A percentile compares a stretch with the other conserved stretches of the same genome.
These are phyloP conservation scores for Teratosphaeria nubilosa DNA, from an alignment of 2,329 filamentous ascomycete genomes.

Conservation along the genomic window DNA sequence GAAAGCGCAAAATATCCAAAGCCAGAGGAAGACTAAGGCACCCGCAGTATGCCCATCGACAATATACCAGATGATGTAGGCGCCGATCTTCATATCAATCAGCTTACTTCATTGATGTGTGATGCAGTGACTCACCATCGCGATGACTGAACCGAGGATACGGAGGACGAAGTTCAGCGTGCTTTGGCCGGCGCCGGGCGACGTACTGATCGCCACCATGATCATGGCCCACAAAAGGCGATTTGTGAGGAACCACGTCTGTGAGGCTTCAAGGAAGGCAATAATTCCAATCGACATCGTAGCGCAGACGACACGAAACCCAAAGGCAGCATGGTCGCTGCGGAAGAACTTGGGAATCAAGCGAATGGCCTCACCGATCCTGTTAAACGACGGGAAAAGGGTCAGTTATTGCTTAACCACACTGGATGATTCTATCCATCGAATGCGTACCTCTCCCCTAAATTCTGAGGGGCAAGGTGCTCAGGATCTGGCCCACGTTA, in stretches of 20 bases:
- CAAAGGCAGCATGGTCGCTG: slow-evolving; percentile 57
- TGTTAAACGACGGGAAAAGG: too few relatives aligned
- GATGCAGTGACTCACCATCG: slow-evolving; percentile 47
- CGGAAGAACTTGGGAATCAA: slow-evolving; percentile 49
- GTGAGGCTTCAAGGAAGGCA: slow-evolving; percentile 52
- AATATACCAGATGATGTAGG: slow-evolving; percentile 68
- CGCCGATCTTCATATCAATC: slow-evolving; percentile 33
- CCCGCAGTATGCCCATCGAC: slow-evolving; percentile 52
- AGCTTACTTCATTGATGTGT: background rate
- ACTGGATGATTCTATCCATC: too few relatives aligned
- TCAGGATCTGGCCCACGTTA: slow-evolving; percentile 52
- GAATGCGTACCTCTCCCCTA: slow-evolving; percentile 37
- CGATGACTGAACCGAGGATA: slow-evolving; percentile 53
- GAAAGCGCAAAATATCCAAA: slow-evolving; percentile 51
- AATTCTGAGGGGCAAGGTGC: slow-evolving; percentile 55
- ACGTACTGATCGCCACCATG: slow-evolving; percentile 61
- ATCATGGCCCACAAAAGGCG: slow-evolving; percentile 69
- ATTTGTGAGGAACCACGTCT: slow-evolving; percentile 58
- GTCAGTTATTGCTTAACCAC: too few relatives aligned
- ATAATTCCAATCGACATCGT: slow-evolving; percentile 63
- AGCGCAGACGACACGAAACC: slow-evolving; percentile 60
- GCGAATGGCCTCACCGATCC: slow-evolving; percentile 51
- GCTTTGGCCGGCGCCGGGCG: slow-evolving; percentile 56
- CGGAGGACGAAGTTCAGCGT: slow-evolving; percentile 58
- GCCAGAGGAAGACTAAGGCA: slow-evolving; percentile 60